phyloP scores from a whole-genome alignment of 345 rosid species.

The Hypericum androsaemum region DNA sequence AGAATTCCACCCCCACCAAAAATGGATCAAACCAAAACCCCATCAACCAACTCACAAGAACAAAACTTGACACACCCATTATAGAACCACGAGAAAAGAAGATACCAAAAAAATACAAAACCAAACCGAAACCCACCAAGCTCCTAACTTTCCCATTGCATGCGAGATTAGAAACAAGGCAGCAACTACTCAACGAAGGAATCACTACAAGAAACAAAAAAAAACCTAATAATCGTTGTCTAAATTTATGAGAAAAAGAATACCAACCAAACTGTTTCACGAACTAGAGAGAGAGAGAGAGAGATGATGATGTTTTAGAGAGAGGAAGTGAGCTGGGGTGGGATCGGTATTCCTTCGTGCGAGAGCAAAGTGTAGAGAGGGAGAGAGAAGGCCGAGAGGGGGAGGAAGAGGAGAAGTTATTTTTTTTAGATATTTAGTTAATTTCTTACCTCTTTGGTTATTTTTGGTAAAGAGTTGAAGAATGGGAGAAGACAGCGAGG shows the following conservation, averaged over 20 bases:
- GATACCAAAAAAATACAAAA: not conserved
- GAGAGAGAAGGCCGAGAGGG: not conserved
- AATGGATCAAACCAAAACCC: not conserved
- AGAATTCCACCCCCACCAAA: too few relatives aligned
- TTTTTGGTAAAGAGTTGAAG: too few relatives aligned
- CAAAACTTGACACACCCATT: not conserved
- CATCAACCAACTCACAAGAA: not conserved
- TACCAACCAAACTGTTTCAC: slow-evolving; percentile 3
- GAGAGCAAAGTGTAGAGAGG: slow-evolving; percentile 36
- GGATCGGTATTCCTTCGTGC: slow-evolving; percentile 42
- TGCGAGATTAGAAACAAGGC: not conserved
- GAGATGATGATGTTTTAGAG: not conserved
- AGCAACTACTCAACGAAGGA: slow-evolving; percentile 9
- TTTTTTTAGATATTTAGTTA: too few relatives aligned
- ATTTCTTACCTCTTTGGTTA: too few relatives aligned
- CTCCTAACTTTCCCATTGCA: not conserved
- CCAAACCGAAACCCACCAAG: not conserved
- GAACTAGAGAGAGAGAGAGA: slow-evolving; percentile 8
- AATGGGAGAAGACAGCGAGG: slow-evolving; percentile 22
- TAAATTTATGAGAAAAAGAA: slow-evolving; percentile 12
- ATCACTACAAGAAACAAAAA: slow-evolving; percentile 16
- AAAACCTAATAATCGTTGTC: too few relatives aligned
- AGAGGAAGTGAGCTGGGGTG: slow-evolving; percentile 5
- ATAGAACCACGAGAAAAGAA: not conserved
- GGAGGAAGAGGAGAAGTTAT: too few relatives aligned